Percentiles rank a stretch among this genome's conserved stretches.
phyloP scores from a whole-genome alignment of 208 protist genomes.

The Vickermania spadyakhi region DNA sequence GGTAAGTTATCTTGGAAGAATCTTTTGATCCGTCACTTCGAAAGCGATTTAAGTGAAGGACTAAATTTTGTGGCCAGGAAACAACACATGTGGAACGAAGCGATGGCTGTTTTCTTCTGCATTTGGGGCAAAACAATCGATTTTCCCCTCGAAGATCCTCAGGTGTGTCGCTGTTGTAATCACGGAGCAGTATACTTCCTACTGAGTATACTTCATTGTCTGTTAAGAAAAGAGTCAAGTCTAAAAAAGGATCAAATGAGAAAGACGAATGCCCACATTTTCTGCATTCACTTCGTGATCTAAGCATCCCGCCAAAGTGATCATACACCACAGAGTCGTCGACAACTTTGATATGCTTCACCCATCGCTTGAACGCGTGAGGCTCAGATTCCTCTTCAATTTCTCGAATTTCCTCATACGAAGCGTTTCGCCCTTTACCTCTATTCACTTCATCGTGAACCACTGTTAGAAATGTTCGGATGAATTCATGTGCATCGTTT shows the following conservation, averaged over 20 bases:
- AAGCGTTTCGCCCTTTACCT: slow-evolving; percentile 14
- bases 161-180: slow-evolving; percentile 36
- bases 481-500: slow-evolving; percentile 88
- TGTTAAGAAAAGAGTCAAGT: slow-evolving; percentile 36
- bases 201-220: not conserved
- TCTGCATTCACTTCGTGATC: slow-evolving; percentile 35
- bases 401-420: slow-evolving; percentile 45
- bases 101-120: slow-evolving; percentile 45
- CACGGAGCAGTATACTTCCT: slow-evolving; percentile 23
- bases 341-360: slow-evolving; percentile 23
- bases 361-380: slow-evolving; percentile 39
- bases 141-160: slow-evolving; percentile 48
- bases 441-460: slow-evolving; percentile 85
- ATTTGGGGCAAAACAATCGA: slow-evolving; percentile 48
- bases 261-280: slow-evolving; percentile 37
- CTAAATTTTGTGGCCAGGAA: slow-evolving; percentile 56
- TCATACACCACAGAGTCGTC: slow-evolving; percentile 77
- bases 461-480: slow-evolving; percentile 74
- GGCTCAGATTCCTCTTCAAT: slow-evolving; percentile 43
- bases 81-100: slow-evolving; percentile 27
- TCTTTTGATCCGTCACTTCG: slow-evolving; percentile 50
- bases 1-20: slow-evolving; percentile 35
- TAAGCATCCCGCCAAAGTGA: slow-evolving; percentile 62
- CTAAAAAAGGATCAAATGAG: slow-evolving; percentile 71
- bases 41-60: slow-evolving; percentile 82